A percentile compares a stretch with the other conserved stretches of the same genome.
Conservation (phyloP, 148 eudicot genomes). For the Cornus kousa region DNA sequence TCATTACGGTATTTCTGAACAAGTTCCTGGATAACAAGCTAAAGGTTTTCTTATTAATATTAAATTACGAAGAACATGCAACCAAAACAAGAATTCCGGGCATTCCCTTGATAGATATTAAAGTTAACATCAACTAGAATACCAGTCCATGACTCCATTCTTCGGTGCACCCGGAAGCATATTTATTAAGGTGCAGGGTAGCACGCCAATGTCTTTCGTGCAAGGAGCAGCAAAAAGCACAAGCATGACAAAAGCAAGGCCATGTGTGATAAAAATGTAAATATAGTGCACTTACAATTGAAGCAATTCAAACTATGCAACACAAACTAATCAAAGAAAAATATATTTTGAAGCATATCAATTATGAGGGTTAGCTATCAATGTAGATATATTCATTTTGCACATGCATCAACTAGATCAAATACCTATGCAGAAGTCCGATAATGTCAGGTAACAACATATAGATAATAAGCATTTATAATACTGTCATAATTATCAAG, state of each 20-base stretch:
- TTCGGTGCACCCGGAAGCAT: background rate
- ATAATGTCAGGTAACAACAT: background rate
- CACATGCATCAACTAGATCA: background rate
- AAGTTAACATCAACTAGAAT: background rate
- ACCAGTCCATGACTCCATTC: background rate
- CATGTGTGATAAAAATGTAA: background rate
- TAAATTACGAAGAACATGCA: background rate
- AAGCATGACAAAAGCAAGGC: too few relatives aligned
- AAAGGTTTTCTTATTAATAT: too few relatives aligned
- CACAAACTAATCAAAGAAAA: background rate
- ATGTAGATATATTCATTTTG: background rate
- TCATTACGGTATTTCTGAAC: background rate
- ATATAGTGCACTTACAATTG: background rate
- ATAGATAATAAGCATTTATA: background rate
- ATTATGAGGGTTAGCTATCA: background rate
- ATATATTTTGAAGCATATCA: background rate
- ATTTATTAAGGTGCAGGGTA: background rate
- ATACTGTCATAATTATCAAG: too few relatives aligned
- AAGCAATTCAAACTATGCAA: background rate
- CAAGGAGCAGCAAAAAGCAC: too few relatives aligned
- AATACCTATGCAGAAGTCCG: too few relatives aligned
- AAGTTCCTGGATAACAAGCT: too few relatives aligned
- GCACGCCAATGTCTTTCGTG: too few relatives aligned
- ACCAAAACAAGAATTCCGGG: background rate
- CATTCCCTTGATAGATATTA: background rate